These are phyloP conservation scores for Protomyces lactucae-debilis DNA, from an alignment of 1,139 yeast genomes.

Conservation along the genomic window DNA sequence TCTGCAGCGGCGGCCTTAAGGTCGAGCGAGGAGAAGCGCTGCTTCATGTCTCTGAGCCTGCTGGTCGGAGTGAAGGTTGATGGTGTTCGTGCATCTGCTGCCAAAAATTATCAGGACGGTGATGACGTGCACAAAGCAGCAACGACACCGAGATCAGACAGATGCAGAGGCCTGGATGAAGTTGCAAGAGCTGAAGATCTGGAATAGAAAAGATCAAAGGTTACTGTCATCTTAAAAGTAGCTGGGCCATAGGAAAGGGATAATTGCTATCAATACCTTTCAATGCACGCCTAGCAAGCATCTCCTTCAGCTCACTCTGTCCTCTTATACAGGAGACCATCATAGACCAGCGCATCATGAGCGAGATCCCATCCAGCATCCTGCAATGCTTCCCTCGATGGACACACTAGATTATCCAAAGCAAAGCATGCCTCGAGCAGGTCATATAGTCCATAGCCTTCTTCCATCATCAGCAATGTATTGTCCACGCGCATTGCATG, in stretches of 20 bases:
- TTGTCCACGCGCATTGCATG: neutral
- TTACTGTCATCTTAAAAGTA: too few species aligned
- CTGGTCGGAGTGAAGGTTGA: too few species aligned
- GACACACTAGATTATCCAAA: neutral
- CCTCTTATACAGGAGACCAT: neutral
- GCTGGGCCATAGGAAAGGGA: too few species aligned
- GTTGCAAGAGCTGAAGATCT: too few species aligned
- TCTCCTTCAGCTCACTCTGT: neutral
- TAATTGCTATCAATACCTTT: too few species aligned
- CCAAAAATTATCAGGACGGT: too few species aligned
- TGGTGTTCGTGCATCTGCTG: too few species aligned
- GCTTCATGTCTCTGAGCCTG: conserved; percentile 44
- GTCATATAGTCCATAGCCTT: neutral
- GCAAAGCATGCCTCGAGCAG: neutral
- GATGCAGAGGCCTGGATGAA: too few species aligned
- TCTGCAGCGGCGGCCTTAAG: conserved; percentile 67
- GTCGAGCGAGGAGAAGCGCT: conserved; percentile 81
- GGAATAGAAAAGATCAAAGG: too few species aligned
- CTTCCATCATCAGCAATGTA: neutral
- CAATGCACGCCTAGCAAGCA: too few species aligned
- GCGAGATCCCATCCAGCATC: neutral
- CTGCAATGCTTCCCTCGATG: neutral
- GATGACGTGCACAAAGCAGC: too few species aligned
- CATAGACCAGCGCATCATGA: neutral
- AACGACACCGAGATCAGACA: too few species aligned